Evolutionary conservation across 768 basidiomycete genomes (phyloP).

Genomic region (Leccinellum albellum): DNA sequence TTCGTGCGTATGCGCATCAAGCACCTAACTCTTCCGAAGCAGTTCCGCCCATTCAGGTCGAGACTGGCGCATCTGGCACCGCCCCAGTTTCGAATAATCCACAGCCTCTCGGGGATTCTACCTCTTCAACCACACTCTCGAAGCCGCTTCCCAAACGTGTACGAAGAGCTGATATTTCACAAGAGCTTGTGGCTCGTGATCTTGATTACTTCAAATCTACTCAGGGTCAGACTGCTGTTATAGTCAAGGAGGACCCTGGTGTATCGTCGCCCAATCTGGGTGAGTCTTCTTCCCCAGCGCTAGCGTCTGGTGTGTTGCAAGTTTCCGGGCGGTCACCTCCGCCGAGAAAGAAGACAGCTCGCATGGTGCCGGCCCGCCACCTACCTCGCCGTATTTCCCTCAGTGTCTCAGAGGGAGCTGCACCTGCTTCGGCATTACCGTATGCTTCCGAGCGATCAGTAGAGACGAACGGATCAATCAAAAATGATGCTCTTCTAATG

Average conservation of each 20-base stretch:
- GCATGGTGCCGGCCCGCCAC: slow-evolving; percentile 24
- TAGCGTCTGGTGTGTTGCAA: background rate
- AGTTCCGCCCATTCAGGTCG: background rate
- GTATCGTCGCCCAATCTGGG: background rate
- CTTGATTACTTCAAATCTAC: slow-evolving; percentile 28
- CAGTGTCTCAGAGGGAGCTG: background rate
- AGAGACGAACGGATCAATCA: background rate
- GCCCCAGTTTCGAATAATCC: background rate
- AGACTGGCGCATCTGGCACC: background rate
- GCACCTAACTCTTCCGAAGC: background rate
- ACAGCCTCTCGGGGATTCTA: background rate
- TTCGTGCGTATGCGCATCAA: background rate
- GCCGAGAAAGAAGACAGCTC: slow-evolving; percentile 21
- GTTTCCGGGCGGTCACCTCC: background rate
- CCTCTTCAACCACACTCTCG: background rate
- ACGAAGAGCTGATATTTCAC: slow-evolving; percentile 19
- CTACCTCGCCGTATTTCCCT: slow-evolving; percentile 17
- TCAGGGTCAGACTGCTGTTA: background rate
- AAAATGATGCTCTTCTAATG: background rate
- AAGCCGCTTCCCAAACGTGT: slow-evolving; percentile 29
- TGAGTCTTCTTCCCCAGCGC: background rate
- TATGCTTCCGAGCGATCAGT: background rate
- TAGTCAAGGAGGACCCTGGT: background rate
- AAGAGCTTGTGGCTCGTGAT: slow-evolving; percentile 27
- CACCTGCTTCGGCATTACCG: background rate